Conservation (phyloP, 2,329 filamentous ascomycete genomes). For the Nemania sp. region DNA sequence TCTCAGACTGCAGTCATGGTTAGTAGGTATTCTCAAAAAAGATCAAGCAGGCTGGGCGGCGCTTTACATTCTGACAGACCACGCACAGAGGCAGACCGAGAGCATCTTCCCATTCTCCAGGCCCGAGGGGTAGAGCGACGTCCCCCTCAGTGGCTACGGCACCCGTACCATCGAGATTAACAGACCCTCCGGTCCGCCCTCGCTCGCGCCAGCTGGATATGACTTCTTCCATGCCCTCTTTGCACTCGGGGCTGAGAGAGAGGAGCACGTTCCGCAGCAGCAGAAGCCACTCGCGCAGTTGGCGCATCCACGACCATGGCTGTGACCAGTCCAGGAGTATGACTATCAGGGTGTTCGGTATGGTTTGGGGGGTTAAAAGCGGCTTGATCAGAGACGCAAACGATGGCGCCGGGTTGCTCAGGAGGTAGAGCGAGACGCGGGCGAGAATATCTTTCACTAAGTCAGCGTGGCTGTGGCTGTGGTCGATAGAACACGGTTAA, state of each 20-base stretch:
- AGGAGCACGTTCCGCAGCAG: slow-evolving; percentile 77
- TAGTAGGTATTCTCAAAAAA: slow-evolving; percentile 24
- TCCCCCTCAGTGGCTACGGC: slow-evolving; percentile 66
- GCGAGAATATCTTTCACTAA: slow-evolving; percentile 75
- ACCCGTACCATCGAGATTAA: slow-evolving; percentile 64
- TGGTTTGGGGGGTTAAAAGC: slow-evolving; percentile 79
- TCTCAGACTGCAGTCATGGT: slow-evolving; percentile 65
- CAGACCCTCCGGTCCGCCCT: slow-evolving; percentile 65
- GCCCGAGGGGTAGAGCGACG: slow-evolving; percentile 75
- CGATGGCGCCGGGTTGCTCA: slow-evolving; percentile 80
- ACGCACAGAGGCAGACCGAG: slow-evolving; percentile 86
- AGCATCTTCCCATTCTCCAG: slow-evolving; percentile 91
- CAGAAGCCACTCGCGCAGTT: slow-evolving; percentile 87
- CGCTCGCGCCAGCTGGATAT: slow-evolving; percentile 80
- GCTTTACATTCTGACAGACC: slow-evolving; percentile 87
- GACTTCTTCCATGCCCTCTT: slow-evolving; percentile 82
- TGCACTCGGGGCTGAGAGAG: slow-evolving; percentile 73
- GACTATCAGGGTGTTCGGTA: slow-evolving; percentile 84
- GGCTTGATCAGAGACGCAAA: slow-evolving; percentile 84
- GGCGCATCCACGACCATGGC: slow-evolving; percentile 88
- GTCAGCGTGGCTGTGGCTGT: slow-evolving; percentile 26
- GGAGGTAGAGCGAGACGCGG: slow-evolving; percentile 83
- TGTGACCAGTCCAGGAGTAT: slow-evolving; percentile 95
- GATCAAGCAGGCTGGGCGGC: slow-evolving; percentile 24
- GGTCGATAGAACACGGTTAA: slow-evolving; percentile 46